phyloP scores from a whole-genome alignment of 306 rosid species.

The Dicorynia guianensis region DNA sequence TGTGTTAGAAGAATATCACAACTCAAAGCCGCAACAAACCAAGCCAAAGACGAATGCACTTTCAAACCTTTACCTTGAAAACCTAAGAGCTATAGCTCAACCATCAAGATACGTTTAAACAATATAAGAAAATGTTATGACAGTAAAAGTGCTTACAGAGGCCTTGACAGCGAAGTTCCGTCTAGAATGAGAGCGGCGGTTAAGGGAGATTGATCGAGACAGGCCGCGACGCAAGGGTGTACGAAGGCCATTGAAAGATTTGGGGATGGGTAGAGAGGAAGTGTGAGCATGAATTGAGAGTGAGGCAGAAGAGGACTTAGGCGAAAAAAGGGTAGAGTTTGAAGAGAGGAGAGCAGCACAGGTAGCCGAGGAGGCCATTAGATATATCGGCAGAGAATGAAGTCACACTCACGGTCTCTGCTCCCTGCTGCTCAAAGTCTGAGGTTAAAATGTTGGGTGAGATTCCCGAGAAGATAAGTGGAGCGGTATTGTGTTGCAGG shows the following conservation, averaged over 20 bases:
- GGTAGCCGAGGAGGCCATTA: conserved; percentile 73
- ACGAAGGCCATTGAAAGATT: conserved; percentile 54
- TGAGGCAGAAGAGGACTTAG: conserved; percentile 37
- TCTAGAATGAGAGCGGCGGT: conserved; percentile 50
- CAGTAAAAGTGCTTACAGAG: conserved; percentile 37
- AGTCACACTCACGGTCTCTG: neutral
- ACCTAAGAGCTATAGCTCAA: neutral
- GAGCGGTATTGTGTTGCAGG: neutral
- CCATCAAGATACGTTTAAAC: neutral
- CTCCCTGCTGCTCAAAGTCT: neutral
- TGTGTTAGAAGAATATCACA: neutral
- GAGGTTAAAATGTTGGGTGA: neutral
- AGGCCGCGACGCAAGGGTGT: conserved; percentile 43
- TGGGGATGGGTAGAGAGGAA: conserved; percentile 53
- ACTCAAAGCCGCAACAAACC: neutral
- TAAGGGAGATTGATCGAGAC: conserved; percentile 48
- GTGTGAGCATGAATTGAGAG: conserved; percentile 37
- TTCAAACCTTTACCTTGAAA: neutral
- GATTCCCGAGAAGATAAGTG: neutral
- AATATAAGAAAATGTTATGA: neutral
- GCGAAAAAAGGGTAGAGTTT: conserved; percentile 54
- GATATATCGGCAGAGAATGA: neutral
- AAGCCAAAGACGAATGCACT: neutral
- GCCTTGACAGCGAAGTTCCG: conserved; percentile 68
- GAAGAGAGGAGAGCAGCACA: conserved; percentile 66